phyloP scores from a whole-genome alignment of 2,329 filamentous ascomycete genomes.

The Eutypa lata region DNA sequence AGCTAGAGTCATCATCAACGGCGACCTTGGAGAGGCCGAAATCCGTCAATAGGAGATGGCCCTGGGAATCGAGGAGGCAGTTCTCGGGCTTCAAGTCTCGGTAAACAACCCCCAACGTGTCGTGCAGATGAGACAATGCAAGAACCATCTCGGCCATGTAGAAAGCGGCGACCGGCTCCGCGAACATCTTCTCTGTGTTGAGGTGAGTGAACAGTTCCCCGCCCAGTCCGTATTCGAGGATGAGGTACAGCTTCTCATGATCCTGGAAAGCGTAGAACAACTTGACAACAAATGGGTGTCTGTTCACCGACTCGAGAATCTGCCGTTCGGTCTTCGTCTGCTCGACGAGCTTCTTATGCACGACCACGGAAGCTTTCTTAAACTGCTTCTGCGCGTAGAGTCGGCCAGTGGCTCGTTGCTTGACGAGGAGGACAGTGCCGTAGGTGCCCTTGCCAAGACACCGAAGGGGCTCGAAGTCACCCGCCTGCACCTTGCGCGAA shows the following conservation, averaged over 20 bases:
- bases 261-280: conserved; percentile 98
- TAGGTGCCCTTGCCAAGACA: conserved; percentile 96
- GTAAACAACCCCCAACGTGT: conserved; percentile 90
- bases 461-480: conserved; percentile 85
- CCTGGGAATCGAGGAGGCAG: conserved; percentile 85
- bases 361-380: conserved; percentile 90
- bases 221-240: conserved; percentile 95
- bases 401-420: conserved; percentile 80
- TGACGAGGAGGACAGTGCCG: conserved; percentile 90
- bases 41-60: conserved; percentile 91
- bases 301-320: conserved; percentile 92
- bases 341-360: conserved; percentile 93
- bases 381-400: conserved; percentile 98
- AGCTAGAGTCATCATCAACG: conserved; percentile 64
- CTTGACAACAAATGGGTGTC: conserved; percentile 97
- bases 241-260: conserved; percentile 94
- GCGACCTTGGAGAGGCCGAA: conserved; percentile 96
- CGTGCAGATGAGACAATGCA: conserved; percentile 88
- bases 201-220: conserved; percentile 97
- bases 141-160: conserved; percentile 99
- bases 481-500: conserved; percentile 79
- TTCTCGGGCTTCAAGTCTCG: conserved; percentile 98
- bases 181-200: conserved; percentile 90
- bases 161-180: conserved; percentile 84
- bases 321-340: conserved; percentile 96